phyloP scores from a whole-genome alignment of 768 basidiomycete species.

The Auriscalpium vulgare region DNA sequence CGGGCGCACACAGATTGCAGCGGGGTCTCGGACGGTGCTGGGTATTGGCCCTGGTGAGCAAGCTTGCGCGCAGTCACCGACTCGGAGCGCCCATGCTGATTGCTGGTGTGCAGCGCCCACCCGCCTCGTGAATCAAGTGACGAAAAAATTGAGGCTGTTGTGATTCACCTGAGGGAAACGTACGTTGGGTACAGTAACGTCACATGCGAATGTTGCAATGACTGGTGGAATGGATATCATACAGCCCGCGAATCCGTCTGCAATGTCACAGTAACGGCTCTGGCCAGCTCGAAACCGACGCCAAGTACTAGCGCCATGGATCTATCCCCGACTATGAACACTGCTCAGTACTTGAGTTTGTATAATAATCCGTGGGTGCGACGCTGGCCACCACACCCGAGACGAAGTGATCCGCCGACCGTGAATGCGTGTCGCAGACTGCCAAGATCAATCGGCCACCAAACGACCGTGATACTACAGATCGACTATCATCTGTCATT shows the following conservation, averaged over 20 bases:
- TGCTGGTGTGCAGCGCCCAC: slow-evolving; percentile 47
- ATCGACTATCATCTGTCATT: too few species aligned
- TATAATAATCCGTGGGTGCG: too few species aligned
- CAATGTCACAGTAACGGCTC: too few species aligned
- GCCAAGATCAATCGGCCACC: background rate
- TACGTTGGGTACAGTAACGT: background rate
- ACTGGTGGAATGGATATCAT: background rate
- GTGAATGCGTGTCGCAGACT: too few species aligned
- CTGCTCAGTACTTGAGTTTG: too few species aligned
- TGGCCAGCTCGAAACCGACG: too few species aligned
- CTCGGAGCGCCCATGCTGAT: background rate
- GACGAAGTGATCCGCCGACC: too few species aligned
- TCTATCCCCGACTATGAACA: too few species aligned
- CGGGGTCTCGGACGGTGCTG: slow-evolving; percentile 78
- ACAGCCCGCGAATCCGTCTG: background rate
- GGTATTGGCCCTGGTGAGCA: slow-evolving; percentile 77
- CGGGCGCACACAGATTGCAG: slow-evolving; percentile 79
- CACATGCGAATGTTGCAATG: background rate
- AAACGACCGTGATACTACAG: background rate
- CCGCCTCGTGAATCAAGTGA: slow-evolving; percentile 70
- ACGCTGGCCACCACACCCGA: too few species aligned
- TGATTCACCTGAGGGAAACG: slow-evolving; percentile 24
- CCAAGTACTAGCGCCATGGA: too few species aligned
- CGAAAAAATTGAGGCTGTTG: slow-evolving; percentile 64
- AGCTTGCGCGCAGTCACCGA: background rate